These are phyloP conservation scores for Penicillium sp. DNA, from an alignment of 2,329 filamentous ascomycete genomes.

Conservation along the genomic window DNA sequence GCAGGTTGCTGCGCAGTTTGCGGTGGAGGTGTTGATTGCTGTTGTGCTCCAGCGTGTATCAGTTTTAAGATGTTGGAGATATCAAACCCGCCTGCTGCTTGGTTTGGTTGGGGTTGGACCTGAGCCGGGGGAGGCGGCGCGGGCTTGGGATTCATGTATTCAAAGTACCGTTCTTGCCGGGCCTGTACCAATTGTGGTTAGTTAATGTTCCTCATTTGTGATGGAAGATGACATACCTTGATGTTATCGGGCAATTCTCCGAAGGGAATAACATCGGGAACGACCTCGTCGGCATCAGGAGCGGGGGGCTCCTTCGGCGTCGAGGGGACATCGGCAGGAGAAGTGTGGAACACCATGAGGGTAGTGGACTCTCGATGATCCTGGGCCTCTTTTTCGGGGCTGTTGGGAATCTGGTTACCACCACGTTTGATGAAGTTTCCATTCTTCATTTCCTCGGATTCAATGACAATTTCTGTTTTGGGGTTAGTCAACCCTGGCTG, in stretches of 20 bases:
- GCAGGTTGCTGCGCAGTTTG: slow-evolving; percentile 27
- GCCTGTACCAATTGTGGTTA: slow-evolving; percentile 26
- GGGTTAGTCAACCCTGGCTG: slow-evolving; percentile 4
- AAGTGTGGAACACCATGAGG: slow-evolving; percentile 51
- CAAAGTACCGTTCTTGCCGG: slow-evolving; percentile 45
- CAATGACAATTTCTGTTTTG: slow-evolving; percentile 42
- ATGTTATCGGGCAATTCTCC: slow-evolving; percentile 45
- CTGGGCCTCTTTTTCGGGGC: slow-evolving; percentile 45
- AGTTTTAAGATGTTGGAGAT: slow-evolving; percentile 44
- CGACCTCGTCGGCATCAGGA: slow-evolving; percentile 37
- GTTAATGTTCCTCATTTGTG: not conserved
- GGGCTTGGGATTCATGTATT: slow-evolving; percentile 35
- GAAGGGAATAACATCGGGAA: slow-evolving; percentile 39
- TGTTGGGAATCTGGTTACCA: slow-evolving; percentile 40
- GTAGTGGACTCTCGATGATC: slow-evolving; percentile 49
- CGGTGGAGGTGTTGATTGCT: slow-evolving; percentile 31
- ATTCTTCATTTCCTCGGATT: slow-evolving; percentile 32
- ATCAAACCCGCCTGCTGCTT: slow-evolving; percentile 30
- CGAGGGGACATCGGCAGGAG: slow-evolving; percentile 46
- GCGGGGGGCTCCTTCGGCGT: slow-evolving; percentile 50
- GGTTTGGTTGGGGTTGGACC: slow-evolving; percentile 18
- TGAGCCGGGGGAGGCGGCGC: slow-evolving; percentile 22
- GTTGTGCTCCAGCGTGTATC: slow-evolving; percentile 38
- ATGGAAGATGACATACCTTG: slow-evolving; percentile 32
- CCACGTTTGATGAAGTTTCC: slow-evolving; percentile 45